Evolutionary conservation across 805 yeast species (phyloP).

Genomic region (Wickerhamiella nectarea): DNA sequence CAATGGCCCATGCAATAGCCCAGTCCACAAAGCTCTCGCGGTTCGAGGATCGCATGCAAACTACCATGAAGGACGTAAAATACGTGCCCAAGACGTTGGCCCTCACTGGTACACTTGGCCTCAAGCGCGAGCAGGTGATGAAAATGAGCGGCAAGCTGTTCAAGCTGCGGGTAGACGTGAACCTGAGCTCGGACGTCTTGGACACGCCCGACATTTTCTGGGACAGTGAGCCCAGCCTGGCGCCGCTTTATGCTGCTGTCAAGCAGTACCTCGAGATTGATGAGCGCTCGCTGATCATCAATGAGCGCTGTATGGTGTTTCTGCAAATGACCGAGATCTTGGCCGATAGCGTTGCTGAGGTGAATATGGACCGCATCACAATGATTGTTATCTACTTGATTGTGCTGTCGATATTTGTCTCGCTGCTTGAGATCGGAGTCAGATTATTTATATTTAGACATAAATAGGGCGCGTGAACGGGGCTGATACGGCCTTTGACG

Average conservation of each 20-base stretch:
- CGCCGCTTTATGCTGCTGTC: conserved; percentile 79
- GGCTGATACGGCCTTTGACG: no score
- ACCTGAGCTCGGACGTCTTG: conserved; percentile 73
- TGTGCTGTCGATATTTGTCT: conserved; percentile 58
- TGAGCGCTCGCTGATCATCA: conserved; percentile 83
- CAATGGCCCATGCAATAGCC: conserved; percentile 93
- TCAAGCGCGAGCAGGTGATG: conserved; percentile 69
- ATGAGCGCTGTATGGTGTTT: conserved; percentile 87
- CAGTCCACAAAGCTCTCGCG: conserved; percentile 85
- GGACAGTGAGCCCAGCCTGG: conserved; percentile 87
- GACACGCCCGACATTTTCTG: conserved; percentile 96
- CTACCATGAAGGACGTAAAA: conserved; percentile 70
- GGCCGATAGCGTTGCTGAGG: conserved; percentile 87
- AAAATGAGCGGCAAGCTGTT: conserved; percentile 84
- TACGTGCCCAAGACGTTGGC: conserved; percentile 82
- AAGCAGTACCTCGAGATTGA: conserved; percentile 90
- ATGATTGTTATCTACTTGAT: conserved; percentile 79
- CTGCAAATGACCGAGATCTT: conserved; percentile 85
- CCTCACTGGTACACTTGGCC: conserved; percentile 72
- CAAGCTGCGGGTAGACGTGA: conserved; percentile 85
- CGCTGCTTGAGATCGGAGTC: conserved; percentile 19
- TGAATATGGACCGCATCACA: conserved; percentile 81
- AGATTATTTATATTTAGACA: conserved; percentile 14
- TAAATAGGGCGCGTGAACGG: background rate
- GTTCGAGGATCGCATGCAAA: conserved; percentile 85